phyloP scores from a whole-genome alignment of 1,284 basidiomycete species.

The Sanghuangporus sanghuang region DNA sequence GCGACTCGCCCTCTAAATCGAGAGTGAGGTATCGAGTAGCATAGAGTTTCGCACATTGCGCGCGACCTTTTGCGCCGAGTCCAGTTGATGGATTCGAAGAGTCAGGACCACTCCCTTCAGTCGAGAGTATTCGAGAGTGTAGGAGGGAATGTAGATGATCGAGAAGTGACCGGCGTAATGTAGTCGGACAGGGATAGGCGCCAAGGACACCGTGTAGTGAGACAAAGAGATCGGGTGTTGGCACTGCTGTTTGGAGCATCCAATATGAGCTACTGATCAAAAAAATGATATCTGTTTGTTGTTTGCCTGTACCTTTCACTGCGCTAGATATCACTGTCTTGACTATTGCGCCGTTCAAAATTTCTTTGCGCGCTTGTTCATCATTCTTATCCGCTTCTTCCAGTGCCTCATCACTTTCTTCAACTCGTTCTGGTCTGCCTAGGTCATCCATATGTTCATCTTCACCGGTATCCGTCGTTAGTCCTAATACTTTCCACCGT shows the following conservation, averaged over 20 bases:
- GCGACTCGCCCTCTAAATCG: conserved; percentile 36
- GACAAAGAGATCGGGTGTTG: conserved; percentile 53
- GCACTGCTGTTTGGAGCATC: conserved; percentile 39
- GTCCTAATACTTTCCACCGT: conserved; percentile 77
- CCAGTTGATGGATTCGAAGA: background rate
- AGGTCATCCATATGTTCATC: conserved; percentile 31
- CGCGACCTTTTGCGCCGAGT: background rate
- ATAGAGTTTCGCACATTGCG: conserved; percentile 44
- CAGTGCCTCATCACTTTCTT: conserved; percentile 21
- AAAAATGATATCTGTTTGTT: background rate
- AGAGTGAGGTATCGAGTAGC: conserved; percentile 41
- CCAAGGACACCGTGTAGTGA: conserved; percentile 49
- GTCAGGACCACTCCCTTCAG: background rate
- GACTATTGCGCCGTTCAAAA: conserved; percentile 70
- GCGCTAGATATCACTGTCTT: conserved; percentile 63
- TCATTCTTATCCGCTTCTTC: conserved; percentile 36
- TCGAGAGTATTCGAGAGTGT: conserved; percentile 35
- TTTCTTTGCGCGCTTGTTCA: conserved; percentile 48
- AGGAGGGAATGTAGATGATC: conserved; percentile 51
- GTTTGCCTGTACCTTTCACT: conserved; percentile 46
- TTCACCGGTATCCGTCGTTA: conserved; percentile 31
- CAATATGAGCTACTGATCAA: background rate
- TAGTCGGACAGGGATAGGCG: conserved; percentile 46
- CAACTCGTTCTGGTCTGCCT: conserved; percentile 32
- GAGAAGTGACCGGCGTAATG: conserved; percentile 44